Evolutionary conservation across 2,329 filamentous ascomycete species (phyloP).

Genomic region (Teratosphaeria gauchensis): DNA sequence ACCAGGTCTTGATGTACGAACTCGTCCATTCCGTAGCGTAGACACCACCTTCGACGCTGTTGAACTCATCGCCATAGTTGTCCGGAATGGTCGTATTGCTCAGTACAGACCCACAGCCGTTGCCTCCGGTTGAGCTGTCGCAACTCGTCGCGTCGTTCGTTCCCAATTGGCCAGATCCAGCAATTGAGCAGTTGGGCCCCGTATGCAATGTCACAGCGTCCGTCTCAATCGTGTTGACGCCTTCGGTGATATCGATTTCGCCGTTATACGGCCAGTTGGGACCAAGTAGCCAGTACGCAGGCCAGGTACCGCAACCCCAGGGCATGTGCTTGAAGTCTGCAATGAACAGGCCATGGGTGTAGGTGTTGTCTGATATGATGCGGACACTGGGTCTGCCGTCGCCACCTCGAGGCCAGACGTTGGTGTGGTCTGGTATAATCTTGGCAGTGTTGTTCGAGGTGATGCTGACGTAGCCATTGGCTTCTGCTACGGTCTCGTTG

Average conservation of each 20-base stretch:
- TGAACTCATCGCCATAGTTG: conserved; percentile 25
- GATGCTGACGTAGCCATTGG: conserved; percentile 21
- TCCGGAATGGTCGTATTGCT: conserved; percentile 24
- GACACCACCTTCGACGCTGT: conserved; percentile 24
- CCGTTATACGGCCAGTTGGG: conserved; percentile 38
- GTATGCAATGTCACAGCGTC: conserved; percentile 26
- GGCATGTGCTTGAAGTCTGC: conserved; percentile 31
- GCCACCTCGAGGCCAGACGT: conserved; percentile 36
- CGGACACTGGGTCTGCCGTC: conserved; percentile 29
- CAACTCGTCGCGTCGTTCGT: conserved; percentile 20
- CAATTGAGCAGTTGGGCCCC: conserved; percentile 20
- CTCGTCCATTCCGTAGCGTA: conserved; percentile 29
- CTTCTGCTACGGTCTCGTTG: conserved; percentile 25
- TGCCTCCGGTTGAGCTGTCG: conserved; percentile 14
- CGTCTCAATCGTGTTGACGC: conserved; percentile 19
- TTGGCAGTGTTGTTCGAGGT: conserved; percentile 12
- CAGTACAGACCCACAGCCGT: conserved; percentile 33
- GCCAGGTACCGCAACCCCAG: conserved; percentile 31
- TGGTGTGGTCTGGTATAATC: conserved; percentile 26
- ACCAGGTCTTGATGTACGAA: conserved; percentile 26
- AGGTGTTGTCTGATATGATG: conserved; percentile 27
- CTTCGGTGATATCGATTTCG: conserved; percentile 32
- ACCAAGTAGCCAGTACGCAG: conserved; percentile 33
- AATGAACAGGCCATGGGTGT: conserved; percentile 30
- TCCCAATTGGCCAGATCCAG: conserved; percentile 21